A percentile compares a stretch with the other conserved stretches of the same genome.
These are phyloP conservation scores for Fusarium odoratissimum DNA, from an alignment of 2,329 filamentous ascomycete species.

Conservation along the genomic window DNA sequence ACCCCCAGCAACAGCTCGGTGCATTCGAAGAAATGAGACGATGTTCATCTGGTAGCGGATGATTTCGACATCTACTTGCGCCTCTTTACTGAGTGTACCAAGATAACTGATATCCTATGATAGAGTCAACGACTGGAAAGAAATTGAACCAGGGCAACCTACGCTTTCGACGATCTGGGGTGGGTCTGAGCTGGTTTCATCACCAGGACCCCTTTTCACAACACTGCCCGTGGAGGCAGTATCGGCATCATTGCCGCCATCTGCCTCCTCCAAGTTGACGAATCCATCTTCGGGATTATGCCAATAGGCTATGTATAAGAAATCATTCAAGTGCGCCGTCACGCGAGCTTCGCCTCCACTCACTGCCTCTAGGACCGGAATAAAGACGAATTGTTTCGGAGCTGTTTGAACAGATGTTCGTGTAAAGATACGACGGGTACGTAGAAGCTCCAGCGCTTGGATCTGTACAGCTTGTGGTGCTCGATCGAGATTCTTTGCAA, in stretches of 20 bases:
- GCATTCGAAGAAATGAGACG: conserved; percentile 85
- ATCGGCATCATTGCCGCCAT: conserved; percentile 48
- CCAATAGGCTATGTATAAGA: conserved; percentile 89
- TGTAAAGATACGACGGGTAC: conserved; percentile 81
- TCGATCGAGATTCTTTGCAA: conserved; percentile 82
- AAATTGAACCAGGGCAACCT: conserved; percentile 29
- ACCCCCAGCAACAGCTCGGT: conserved; percentile 83
- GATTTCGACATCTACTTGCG: conserved; percentile 80
- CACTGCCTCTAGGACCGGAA: conserved; percentile 73
- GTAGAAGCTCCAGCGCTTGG: conserved; percentile 81
- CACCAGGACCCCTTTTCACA: conserved; percentile 52
- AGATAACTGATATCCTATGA: conserved; percentile 69
- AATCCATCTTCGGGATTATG: conserved; percentile 80
- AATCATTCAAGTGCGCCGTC: conserved; percentile 76
- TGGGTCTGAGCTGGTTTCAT: conserved; percentile 33
- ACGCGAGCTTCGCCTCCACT: conserved; percentile 62
- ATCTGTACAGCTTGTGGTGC: conserved; percentile 84
- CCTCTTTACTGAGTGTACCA: conserved; percentile 65
- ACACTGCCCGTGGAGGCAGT: conserved; percentile 58
- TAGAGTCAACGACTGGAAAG: conserved; percentile 31
- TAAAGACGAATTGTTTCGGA: conserved; percentile 82
- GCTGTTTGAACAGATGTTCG: conserved; percentile 78
- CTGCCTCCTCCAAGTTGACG: conserved; percentile 76
- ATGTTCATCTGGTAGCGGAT: conserved; percentile 89
- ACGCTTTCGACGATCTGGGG: conserved; percentile 59